These are phyloP conservation scores for Beauveria rudraprayagi DNA, from an alignment of 2,329 filamentous ascomycete species.

Conservation along the genomic window DNA sequence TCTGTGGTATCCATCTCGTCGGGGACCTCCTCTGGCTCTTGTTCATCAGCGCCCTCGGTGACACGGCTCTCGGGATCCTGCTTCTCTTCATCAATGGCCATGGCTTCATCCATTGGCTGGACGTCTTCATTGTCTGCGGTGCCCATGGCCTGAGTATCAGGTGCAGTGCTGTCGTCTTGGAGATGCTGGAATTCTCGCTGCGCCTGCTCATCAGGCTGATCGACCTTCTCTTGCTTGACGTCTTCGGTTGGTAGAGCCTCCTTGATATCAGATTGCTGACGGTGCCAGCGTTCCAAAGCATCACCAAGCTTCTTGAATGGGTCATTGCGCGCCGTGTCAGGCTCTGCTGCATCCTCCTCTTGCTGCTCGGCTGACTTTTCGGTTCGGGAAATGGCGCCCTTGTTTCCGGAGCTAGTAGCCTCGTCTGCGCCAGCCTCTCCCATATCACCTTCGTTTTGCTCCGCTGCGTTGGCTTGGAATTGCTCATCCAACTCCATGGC, in stretches of 20 bases:
- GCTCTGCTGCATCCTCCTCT: constrained; percentile 36
- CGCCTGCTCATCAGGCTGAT: constrained; percentile 59
- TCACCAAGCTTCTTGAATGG: constrained; percentile 94
- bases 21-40: constrained; percentile 34
- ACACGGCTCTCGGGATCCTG: constrained; percentile 39
- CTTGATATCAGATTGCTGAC: constrained; percentile 75
- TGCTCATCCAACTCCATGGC: constrained; percentile 55
- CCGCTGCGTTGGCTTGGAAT: constrained; percentile 50
- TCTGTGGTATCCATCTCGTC: constrained; percentile 38
- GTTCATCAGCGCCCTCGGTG: constrained; percentile 43
- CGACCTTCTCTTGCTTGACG: constrained; percentile 36
- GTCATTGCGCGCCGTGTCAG: constrained; percentile 41
- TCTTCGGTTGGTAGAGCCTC: constrained; percentile 40
- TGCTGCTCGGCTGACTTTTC: constrained; percentile 39
- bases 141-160: constrained; percentile 88
- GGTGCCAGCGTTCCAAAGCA: constrained; percentile 85
- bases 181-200: constrained; percentile 90
- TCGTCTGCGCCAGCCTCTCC: constrained; percentile 58
- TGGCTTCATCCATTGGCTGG: constrained; percentile 75
- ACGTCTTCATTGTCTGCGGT: constrained; percentile 82
- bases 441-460: constrained; percentile 58
- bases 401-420: constrained; percentile 54
- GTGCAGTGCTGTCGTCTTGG: constrained; percentile 68
- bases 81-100: constrained; percentile 70
- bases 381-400: constrained; percentile 45